Percentiles rank a stretch among this genome's conserved stretches.
phyloP scores from a whole-genome alignment of 1,139 yeast genomes.

The Candida gigantensis region DNA sequence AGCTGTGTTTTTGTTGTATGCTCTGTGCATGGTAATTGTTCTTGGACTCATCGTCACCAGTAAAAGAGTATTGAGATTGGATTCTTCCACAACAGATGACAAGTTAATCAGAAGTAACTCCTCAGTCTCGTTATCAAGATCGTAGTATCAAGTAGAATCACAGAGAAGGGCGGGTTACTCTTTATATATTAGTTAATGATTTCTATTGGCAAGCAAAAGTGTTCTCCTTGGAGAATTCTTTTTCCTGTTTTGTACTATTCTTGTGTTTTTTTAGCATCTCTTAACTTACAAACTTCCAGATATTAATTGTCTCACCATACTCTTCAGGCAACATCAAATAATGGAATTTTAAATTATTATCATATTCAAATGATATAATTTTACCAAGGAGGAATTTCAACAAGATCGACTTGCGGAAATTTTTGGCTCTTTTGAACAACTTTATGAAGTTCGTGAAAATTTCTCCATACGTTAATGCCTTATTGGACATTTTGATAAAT shows the following conservation, averaged over 20 bases:
- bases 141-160: background rate
- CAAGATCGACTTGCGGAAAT: conserved; percentile 29
- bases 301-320: conserved; percentile 29
- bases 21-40: conserved; percentile 4
- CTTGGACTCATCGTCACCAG: conserved; percentile 7
- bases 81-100: conserved; percentile 6
- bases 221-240: too few species aligned
- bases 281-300: conserved; percentile 30
- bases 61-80: conserved; percentile 6
- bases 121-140: conserved; percentile 6
- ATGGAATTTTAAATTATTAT: conserved; percentile 34
- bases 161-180: too few species aligned
- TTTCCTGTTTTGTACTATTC: too few species aligned
- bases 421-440: conserved; percentile 33
- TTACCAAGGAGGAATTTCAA: conserved; percentile 34
- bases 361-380: conserved; percentile 29
- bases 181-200: too few species aligned
- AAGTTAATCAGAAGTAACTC: conserved; percentile 9
- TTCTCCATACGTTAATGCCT: conserved; percentile 39
- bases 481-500: conserved; percentile 36
- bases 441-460: conserved; percentile 38
- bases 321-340: conserved; percentile 47
- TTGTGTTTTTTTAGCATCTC: too few species aligned
- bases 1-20: conserved; percentile 14
- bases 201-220: too few species aligned